Evolutionary conservation across 1,284 basidiomycete species (phyloP), one percentile per base, ranked within the genome.

Genomic region (Puccinia polysora): DNA sequence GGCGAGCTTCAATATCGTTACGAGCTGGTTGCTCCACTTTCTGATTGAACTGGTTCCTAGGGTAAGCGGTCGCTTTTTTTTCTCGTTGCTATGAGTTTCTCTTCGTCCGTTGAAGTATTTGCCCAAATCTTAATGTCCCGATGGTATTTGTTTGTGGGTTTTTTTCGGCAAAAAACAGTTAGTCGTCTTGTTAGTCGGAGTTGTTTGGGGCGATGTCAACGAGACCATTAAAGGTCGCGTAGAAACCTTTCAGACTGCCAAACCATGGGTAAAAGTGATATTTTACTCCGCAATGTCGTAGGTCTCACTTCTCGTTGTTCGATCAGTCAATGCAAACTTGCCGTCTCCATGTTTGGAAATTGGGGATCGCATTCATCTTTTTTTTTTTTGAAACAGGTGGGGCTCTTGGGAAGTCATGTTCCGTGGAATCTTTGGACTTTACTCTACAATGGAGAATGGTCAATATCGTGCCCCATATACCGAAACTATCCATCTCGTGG

Each of bases 121-220:
- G n/a, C n/a, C n/a, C n/a, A n/a, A n/a, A n/a, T n/a, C 30, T 25
- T 28, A 55, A 6, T 4, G 5, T 28, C 20, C 20, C 14, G 2
- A 15, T 30, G 34, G 30, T 50, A 2, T 23, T 15, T 32, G 30
- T 32, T 12, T 30, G 65, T 23, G 20, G 3, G 15, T 18, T 45
- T 32, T 30, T 56, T 25, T 43, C 25, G 56, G 12, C 12, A 12
- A 8, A 58, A 8, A 76, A 82, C 62, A 84, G 73, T 8, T 74
- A 23, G 45, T 71, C 53, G 43, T 83, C 50, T 82, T 83, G 75
- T 75, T 84, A 68, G 83, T 89, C 74, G 81, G 84, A 28, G 79
- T 84, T 5, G 80, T 83, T 12, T 89, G 88, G 88, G 88, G 88
- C 0, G 87, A 88, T 76, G 85, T 89, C 59, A 86, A 85, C 32